phyloP scores from a whole-genome alignment of 2,329 filamentous ascomycete genomes.

The Ophiostoma tasmaniense region DNA sequence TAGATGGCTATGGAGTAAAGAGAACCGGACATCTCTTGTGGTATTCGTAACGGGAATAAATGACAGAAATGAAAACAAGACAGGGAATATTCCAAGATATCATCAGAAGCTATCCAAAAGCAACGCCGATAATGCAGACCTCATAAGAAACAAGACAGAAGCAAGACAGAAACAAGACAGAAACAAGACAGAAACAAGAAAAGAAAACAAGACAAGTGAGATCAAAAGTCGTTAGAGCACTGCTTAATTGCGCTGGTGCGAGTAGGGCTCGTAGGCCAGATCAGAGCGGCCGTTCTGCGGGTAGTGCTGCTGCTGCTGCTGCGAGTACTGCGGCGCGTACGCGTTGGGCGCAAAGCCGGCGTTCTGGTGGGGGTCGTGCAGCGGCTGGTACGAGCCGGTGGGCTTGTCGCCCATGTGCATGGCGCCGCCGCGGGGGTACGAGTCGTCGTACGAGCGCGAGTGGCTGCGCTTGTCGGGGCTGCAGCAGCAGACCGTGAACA shows the following conservation, averaged over 20 bases:
- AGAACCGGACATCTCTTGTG: neutral
- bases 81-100: neutral
- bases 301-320: conserved; percentile 33
- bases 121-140: conserved; percentile 18
- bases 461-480: conserved; percentile 44
- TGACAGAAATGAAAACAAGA: neutral
- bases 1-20: neutral
- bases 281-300: conserved; percentile 38
- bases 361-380: conserved; percentile 33
- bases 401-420: conserved; percentile 43
- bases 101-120: conserved; percentile 4
- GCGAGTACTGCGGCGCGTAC: conserved; percentile 24
- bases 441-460: conserved; percentile 23
- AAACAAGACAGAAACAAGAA: conserved; percentile 6
- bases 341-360: conserved; percentile 23
- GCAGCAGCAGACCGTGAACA: conserved; percentile 88
- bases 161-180: too few species aligned
- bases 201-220: neutral
- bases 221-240: neutral
- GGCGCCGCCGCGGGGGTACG: conserved; percentile 16
- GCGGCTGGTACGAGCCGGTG: conserved; percentile 34
- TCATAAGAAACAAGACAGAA: neutral
- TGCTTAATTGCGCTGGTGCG: conserved; percentile 43
- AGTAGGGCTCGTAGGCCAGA: conserved; percentile 56
- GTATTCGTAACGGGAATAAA: neutral